Evolutionary conservation across 2,329 filamentous ascomycete species (phyloP).

Genomic region (Monosporascus ibericus): DNA sequence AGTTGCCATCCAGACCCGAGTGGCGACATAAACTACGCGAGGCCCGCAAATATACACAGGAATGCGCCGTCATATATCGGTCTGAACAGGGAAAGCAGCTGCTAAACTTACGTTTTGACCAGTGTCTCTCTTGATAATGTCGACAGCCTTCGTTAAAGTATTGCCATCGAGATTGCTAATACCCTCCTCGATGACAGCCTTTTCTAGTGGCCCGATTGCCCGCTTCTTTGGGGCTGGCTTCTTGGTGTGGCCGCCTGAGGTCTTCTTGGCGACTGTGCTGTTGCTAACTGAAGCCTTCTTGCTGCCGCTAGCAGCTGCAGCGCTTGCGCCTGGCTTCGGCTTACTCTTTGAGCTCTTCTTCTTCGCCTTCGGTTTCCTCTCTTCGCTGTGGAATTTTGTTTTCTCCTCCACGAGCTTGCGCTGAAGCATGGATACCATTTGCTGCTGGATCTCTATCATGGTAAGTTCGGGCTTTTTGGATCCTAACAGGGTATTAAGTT

Average conservation of each 20-base stretch:
- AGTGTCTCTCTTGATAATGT: slow-evolving; percentile 84
- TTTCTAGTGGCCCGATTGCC: slow-evolving; percentile 72
- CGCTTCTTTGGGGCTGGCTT: slow-evolving; percentile 45
- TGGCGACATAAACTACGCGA: too few relatives aligned
- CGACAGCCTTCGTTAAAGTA: slow-evolving; percentile 75
- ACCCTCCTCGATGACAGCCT: slow-evolving; percentile 82
- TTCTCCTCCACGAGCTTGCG: slow-evolving; percentile 70
- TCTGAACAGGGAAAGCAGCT: slow-evolving; percentile 15
- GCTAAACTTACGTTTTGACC: slow-evolving; percentile 60
- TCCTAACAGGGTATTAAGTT: slow-evolving; percentile 48
- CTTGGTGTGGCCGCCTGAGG: slow-evolving; percentile 27
- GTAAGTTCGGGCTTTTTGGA: slow-evolving; percentile 45
- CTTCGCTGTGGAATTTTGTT: slow-evolving; percentile 49
- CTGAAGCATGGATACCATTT: slow-evolving; percentile 60
- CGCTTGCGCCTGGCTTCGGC: slow-evolving; percentile 33
- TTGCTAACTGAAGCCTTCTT: slow-evolving; percentile 36
- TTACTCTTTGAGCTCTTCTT: slow-evolving; percentile 75
- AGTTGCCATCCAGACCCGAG: slow-evolving; percentile 1
- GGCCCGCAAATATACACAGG: background rate
- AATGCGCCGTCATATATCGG: background rate
- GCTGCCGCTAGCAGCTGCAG: slow-evolving; percentile 22
- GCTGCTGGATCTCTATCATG: slow-evolving; percentile 51
- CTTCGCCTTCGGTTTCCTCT: slow-evolving; percentile 75
- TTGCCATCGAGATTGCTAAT: slow-evolving; percentile 74
- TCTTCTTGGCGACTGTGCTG: slow-evolving; percentile 26